Evolutionary conservation across 805 yeast species (phyloP), one percentile per base, ranked within the genome.

Genomic region (Candida andamanensis): DNA sequence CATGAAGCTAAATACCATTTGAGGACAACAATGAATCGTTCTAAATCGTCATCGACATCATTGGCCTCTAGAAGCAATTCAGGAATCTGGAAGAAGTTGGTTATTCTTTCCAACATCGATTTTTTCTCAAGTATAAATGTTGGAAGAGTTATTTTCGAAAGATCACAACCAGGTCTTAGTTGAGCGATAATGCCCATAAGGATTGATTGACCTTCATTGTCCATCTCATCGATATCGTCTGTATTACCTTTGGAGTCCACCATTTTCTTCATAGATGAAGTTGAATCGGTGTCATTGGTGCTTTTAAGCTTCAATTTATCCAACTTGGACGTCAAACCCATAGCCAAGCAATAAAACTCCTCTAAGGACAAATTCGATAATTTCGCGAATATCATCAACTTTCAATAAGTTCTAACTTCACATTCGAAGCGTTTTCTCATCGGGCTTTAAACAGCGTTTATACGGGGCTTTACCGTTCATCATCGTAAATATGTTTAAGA

Each of bases 1-100:
- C 97, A 92, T 29, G 94, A 86, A 3, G 96, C 76, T 56, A 92
- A 68, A 55, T 92, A 92, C 95, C 96, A 90, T 49, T 78, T 76
- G 15, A 83, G 79, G 6, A 90, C 80, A 26, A 74, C 62, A 5
- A 85, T 50, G 47, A 92, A 89, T 36, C 97, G 72, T 35, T 75
- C 68, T 15, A 80, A 47, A 2, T 79, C 77, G 42, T 83, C 84
- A 2, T 55, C 52, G 3, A 72, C 61, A 3, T 49, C 48, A 42
- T 81, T 81, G 0, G 97, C 97, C 15, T 73, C 70, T 5, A 86
- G 51, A 24, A 89, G 56, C 19, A 87, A 60, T 22, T 78, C 76
- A 0, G 97, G 97, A 42, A 78, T 86, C 50, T 81, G 80, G 37
- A 85, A 71, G 52, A 78, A 84, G 56, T 92, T 92, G 3, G 97